Percentiles rank a stretch among this genome's conserved stretches.
These are phyloP conservation scores for Lithocarpus polystachyus DNA, from an alignment of 306 rosid genomes.

Conservation along the genomic window DNA sequence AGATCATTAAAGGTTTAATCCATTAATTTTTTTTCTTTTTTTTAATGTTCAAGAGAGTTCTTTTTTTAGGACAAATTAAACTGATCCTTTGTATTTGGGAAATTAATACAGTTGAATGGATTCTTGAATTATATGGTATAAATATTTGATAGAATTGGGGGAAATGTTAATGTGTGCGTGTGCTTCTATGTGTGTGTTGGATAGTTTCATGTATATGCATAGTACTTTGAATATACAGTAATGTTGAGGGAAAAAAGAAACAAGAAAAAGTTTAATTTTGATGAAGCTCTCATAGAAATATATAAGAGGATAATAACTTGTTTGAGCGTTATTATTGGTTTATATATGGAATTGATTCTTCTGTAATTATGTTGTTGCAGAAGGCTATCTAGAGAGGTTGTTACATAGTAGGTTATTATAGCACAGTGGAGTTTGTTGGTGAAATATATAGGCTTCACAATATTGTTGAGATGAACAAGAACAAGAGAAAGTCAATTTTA, in stretches of 20 bases:
- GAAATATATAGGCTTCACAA: neutral
- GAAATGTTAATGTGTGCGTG: neutral
- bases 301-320: neutral
- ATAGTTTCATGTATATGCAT: too few relatives aligned
- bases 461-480: neutral
- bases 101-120: neutral
- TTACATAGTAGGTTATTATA: neutral
- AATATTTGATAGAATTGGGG: neutral
- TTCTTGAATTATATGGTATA: neutral
- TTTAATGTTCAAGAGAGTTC: neutral
- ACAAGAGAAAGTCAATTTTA: neutral
- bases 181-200: neutral
- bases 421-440: neutral
- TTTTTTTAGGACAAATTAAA: neutral
- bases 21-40: neutral
- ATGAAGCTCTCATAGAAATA: neutral
- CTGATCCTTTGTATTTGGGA: neutral
- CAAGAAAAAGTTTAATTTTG: neutral
- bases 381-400: neutral
- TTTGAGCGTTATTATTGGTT: neutral
- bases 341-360: neutral
- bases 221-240: neutral
- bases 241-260: neutral
- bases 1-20: conserved; percentile 46
- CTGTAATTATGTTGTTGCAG: neutral